A percentile compares a stretch with the other conserved stretches of the same genome.
phyloP scores from a whole-genome alignment of 805 yeast species.

The Kazachstania kunashirensis region DNA sequence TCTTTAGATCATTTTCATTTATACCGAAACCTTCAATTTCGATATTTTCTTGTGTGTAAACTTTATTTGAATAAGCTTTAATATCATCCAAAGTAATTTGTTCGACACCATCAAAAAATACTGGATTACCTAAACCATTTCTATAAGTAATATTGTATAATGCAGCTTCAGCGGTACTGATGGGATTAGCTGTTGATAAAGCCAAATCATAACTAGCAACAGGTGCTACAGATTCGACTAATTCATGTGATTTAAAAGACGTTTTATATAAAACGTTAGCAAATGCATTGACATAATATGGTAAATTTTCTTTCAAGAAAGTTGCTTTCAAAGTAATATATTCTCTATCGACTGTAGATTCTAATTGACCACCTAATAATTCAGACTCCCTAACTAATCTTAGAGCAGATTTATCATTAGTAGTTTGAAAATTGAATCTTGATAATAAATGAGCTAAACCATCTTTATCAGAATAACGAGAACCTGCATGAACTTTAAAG shows the following conservation, averaged over 20 bases:
- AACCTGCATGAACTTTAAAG: constrained; percentile 79
- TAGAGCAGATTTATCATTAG: constrained; percentile 73
- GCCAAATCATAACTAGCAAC: constrained; percentile 56
- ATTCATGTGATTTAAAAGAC: constrained; percentile 74
- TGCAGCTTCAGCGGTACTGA: constrained; percentile 60
- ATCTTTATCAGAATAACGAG: constrained; percentile 57
- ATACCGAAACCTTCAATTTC: constrained; percentile 69
- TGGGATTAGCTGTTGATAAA: constrained; percentile 42
- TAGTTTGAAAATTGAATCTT: constrained; percentile 76
- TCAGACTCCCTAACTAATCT: constrained; percentile 93
- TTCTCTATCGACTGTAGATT: constrained; percentile 71
- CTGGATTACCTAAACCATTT: constrained; percentile 77
- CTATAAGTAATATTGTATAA: constrained; percentile 77
- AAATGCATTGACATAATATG: constrained; percentile 80
- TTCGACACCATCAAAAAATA: constrained; percentile 59
- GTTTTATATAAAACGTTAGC: constrained; percentile 66
- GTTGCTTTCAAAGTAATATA: constrained; percentile 67
- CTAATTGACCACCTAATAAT: constrained; percentile 77
- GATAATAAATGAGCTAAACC: constrained; percentile 83
- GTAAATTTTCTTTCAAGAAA: constrained; percentile 81
- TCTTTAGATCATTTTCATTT: constrained; percentile 54
- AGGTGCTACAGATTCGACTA: constrained; percentile 73
- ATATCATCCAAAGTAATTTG: constrained; percentile 55
- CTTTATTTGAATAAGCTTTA: constrained; percentile 52
- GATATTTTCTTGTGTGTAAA: constrained; percentile 61